Percentiles rank a stretch among this genome's conserved stretches.
phyloP scores from a whole-genome alignment of 2,329 filamentous ascomycete genomes.

The Cladophialophora chaetospira region DNA sequence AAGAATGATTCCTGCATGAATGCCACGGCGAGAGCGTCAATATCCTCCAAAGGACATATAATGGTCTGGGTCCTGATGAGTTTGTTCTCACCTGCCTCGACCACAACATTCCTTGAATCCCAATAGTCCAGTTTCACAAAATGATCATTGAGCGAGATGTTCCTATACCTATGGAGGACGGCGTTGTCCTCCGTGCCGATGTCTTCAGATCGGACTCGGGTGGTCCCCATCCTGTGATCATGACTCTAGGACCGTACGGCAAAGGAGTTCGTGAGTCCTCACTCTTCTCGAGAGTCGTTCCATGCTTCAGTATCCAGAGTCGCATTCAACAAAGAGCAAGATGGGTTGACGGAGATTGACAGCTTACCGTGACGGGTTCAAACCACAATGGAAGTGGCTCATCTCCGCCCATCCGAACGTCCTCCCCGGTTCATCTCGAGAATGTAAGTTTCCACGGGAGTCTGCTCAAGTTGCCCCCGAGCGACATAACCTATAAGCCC shows the following conservation, averaged over 20 bases:
- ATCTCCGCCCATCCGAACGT: slow-evolving; percentile 19
- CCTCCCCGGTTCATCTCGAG: slow-evolving; percentile 18
- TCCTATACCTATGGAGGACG: slow-evolving; percentile 27
- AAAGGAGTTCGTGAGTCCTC: slow-evolving; percentile 59
- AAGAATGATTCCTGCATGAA: too few relatives aligned
- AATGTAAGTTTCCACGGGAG: not conserved
- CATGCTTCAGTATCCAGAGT: too few relatives aligned
- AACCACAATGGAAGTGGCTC: slow-evolving; percentile 20
- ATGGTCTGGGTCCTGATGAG: too few relatives aligned
- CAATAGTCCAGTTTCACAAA: too few relatives aligned
- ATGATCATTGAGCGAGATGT: slow-evolving; percentile 29
- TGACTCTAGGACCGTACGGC: slow-evolving; percentile 73
- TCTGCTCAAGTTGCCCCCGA: not conserved
- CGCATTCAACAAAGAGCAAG: too few relatives aligned
- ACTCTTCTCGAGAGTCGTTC: too few relatives aligned
- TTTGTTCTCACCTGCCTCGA: too few relatives aligned
- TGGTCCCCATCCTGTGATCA: slow-evolving; percentile 56
- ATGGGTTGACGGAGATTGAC: too few relatives aligned
- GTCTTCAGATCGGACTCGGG: slow-evolving; percentile 24
- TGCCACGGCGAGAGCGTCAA: too few relatives aligned
- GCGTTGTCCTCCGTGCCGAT: slow-evolving; percentile 24
- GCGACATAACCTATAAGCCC: not conserved
- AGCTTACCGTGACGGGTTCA: slow-evolving; percentile 10
- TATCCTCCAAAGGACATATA: too few relatives aligned
- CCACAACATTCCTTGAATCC: too few relatives aligned